Evolutionary conservation across 495 filamentous ascomycete genomes (phyloP).

Genomic region (Aspergillus nanangensis): DNA sequence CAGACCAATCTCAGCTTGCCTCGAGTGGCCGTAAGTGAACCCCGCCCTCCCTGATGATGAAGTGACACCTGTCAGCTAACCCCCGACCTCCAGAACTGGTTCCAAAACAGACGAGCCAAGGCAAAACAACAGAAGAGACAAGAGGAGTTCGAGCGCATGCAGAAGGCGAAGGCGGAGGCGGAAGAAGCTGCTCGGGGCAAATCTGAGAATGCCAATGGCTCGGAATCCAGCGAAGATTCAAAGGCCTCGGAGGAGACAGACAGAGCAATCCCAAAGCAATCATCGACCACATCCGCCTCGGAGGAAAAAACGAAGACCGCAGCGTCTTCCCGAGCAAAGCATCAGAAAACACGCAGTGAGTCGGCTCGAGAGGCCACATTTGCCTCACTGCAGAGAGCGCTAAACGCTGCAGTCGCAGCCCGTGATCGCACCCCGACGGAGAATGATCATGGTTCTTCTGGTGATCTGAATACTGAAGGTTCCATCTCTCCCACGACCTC

Average conservation of each 20-base stretch:
- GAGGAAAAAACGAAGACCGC: slow-evolving; percentile 21
- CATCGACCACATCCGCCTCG: slow-evolving; percentile 16
- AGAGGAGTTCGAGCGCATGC: slow-evolving; percentile 57
- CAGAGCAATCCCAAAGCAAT: slow-evolving; percentile 30
- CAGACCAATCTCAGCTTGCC: slow-evolving; percentile 68
- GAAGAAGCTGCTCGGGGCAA: slow-evolving; percentile 37
- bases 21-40: slow-evolving; percentile 65
- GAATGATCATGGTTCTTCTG: slow-evolving; percentile 3
- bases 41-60: not conserved
- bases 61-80: slow-evolving; percentile 9
- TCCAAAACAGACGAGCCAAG: slow-evolving; percentile 82
- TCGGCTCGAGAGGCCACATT: slow-evolving; percentile 41
- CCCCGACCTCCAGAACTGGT: slow-evolving; percentile 66
- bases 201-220: slow-evolving; percentile 24
- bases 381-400: slow-evolving; percentile 40
- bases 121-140: slow-evolving; percentile 74
- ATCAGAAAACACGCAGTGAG: slow-evolving; percentile 40
- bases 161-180: slow-evolving; percentile 48
- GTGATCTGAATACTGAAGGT: slow-evolving; percentile 9
- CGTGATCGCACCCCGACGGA: slow-evolving; percentile 29
- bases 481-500: slow-evolving; percentile 33
- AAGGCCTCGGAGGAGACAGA: slow-evolving; percentile 23
- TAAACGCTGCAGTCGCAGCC: slow-evolving; percentile 41
- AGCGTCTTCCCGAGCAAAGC: slow-evolving; percentile 22
- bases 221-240: slow-evolving; percentile 20